Evolutionary conservation across 169 alveolate species (phyloP).

Genomic region (Eimeria falciformis): DNA sequence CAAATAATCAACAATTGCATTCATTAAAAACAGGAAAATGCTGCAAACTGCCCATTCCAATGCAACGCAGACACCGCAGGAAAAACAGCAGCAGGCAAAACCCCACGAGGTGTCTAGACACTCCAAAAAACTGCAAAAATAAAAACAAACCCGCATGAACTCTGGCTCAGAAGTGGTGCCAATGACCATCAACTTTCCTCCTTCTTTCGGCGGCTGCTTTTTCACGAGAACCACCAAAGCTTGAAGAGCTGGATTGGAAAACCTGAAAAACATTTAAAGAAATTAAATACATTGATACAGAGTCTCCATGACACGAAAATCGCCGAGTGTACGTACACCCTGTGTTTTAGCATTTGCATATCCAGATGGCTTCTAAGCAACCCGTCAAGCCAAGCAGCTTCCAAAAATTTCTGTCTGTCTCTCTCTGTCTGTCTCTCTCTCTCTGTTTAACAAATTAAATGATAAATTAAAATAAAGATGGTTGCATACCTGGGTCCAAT

Average conservation of each 20-base stretch:
- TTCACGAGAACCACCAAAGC: slow-evolving; percentile 96
- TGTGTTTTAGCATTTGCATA: not conserved
- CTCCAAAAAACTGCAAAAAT: not conserved
- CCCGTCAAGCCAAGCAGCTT: no score
- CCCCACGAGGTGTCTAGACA: no score
- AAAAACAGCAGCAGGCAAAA: not conserved
- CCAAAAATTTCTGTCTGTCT: not conserved
- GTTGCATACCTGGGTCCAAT: slow-evolving; percentile 95
- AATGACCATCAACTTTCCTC: slow-evolving; percentile 94
- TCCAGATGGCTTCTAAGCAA: not conserved
- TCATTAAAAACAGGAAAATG: not conserved
- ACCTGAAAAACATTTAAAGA: slow-evolving; percentile 77
- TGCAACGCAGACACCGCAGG: not conserved
- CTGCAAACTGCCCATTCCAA: no score
- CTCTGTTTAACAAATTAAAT: not conserved
- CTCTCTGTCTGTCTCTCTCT: not conserved
- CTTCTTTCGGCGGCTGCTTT: slow-evolving; percentile 96
- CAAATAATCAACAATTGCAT: not conserved
- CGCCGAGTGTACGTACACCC: no score
- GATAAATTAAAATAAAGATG: not conserved
- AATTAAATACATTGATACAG: not conserved
- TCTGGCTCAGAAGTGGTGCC: slow-evolving; percentile 97
- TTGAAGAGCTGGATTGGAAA: slow-evolving; percentile 96
- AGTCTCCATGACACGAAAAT: not conserved
- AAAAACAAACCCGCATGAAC: slow-evolving; percentile 83